Base-by-base conservation (phyloP, 2,329 filamentous ascomycete species). In the Tolypocladium amazonense region DNA sequence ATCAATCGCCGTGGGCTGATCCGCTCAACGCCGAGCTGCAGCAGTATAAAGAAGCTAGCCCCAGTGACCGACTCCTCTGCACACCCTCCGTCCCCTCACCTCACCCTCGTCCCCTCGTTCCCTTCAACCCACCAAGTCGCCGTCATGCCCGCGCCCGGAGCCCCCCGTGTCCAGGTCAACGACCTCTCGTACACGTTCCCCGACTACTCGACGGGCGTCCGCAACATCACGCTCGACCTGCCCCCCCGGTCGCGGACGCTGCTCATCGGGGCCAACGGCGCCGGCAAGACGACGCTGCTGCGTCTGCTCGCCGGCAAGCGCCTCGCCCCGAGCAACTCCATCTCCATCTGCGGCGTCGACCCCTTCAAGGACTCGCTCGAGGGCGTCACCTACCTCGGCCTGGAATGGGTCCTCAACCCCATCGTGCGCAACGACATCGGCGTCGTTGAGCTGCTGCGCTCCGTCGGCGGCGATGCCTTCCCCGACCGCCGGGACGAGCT, bases 391-490 rank as follows among this genome's bases (percentile, higher is more conserved):
- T 99, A 99, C 75, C 88, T 99, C 9, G 94, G 94, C 0, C 85
- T 97, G 0, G 94, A 99, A 79, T 99, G 94, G 94, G 94, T 97
- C 3, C 83, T 99, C 12, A 97, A 97, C 78, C 90, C 90, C 56
- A 96, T 97, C 68, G 94, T 97, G 56, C 89, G 93, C 57, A 95
- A 88, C 37, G 94, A 99, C 74, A 96, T 99, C 66, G 91, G 90
- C 61, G 93, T 99, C 4, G 83, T 82, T 4, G 92, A 95, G 65
- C 84, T 99, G 7, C 85, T 99, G 33, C 78, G 85, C 56, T 91
- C 87, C 2, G 90, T 99, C 0, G 94, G 94, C 62, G 94, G 94
- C 15, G 84, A 96, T 72, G 83, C 85, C 66, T 99, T 89, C 74
- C 84, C 89, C 0, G 87, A 82, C 23, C 87, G 94, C 0, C 83